phyloP scores from a whole-genome alignment of 1,139 yeast genomes.

The Saccharomyces hybrid region DNA sequence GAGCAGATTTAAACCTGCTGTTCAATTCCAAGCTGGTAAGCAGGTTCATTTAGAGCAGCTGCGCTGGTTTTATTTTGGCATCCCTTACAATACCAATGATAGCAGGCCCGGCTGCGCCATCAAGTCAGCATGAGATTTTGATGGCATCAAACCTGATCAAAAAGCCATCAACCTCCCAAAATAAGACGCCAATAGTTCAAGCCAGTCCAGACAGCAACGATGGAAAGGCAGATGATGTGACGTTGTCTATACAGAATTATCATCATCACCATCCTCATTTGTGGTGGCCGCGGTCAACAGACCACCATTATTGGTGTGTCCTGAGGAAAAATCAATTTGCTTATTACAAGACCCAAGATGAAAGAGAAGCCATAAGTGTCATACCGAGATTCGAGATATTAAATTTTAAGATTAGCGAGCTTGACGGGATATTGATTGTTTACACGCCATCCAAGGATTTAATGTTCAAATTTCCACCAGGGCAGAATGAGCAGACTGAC shows the following conservation, averaged over 20 bases:
- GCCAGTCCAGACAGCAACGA: constrained; percentile 1
- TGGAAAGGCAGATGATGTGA: neutral
- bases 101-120: neutral
- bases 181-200: neutral
- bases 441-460: constrained; percentile 18
- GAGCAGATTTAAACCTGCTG: neutral
- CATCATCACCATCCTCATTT: constrained; percentile 5
- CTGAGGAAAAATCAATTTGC: constrained; percentile 48
- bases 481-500: neutral
- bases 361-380: constrained; percentile 48
- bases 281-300: constrained; percentile 8
- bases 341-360: constrained; percentile 51
- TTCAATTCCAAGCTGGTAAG: neutral
- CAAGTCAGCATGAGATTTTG: constrained; percentile 4
- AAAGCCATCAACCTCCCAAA: constrained; percentile 5
- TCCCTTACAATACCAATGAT: neutral
- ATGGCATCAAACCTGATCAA: constrained; percentile 13
- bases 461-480: constrained; percentile 11
- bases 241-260: neutral
- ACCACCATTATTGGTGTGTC: constrained; percentile 43
- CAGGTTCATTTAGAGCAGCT: neutral
- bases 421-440: constrained; percentile 11
- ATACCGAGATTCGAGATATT: constrained; percentile 35
- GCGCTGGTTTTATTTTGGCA: neutral
- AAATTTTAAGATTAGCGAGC: constrained; percentile 16